Evolutionary conservation across 441 rosid species (phyloP).

Genomic region (Brassica balearica): DNA sequence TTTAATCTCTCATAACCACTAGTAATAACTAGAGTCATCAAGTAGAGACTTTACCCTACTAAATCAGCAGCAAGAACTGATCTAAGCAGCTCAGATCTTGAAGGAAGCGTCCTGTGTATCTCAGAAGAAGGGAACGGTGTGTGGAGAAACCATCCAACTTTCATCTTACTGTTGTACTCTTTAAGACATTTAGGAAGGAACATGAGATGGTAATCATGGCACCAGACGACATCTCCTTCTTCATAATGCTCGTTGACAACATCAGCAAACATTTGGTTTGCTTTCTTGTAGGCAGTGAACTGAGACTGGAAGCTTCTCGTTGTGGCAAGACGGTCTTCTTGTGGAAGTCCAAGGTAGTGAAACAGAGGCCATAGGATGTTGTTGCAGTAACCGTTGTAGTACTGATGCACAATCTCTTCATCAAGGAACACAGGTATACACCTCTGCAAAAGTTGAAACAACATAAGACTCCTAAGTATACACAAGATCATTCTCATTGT

Average conservation of each 20-base stretch:
- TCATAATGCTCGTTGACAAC: conserved; percentile 92
- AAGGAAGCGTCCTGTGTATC: conserved; percentile 96
- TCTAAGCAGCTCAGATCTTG: conserved; percentile 90
- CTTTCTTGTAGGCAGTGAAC: conserved; percentile 94
- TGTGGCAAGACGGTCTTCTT: conserved; percentile 99
- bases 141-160: conserved; percentile 99
- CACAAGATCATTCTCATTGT: too few species aligned
- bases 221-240: conserved; percentile 99
- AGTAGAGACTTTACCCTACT: conserved; percentile 78
- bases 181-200: conserved; percentile 95
- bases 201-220: conserved; percentile 99
- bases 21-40: conserved; percentile 10
- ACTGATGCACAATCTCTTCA: conserved; percentile 99
- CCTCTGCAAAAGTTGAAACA: conserved; percentile 56
- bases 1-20: neutral
- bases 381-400: conserved; percentile 99
- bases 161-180: conserved; percentile 79
- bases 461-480: too few species aligned
- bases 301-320: conserved; percentile 99
- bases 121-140: conserved; percentile 99
- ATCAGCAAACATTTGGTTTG: conserved; percentile 98
- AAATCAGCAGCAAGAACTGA: conserved; percentile 99
- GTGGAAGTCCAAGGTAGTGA: conserved; percentile 98
- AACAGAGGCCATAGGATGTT: conserved; percentile 98
- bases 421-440: conserved; percentile 99